Percentiles rank a stretch among this genome's conserved stretches.
These are phyloP conservation scores for Torulaspora globosa DNA, from an alignment of 1,139 yeast species.

Conservation along the genomic window DNA sequence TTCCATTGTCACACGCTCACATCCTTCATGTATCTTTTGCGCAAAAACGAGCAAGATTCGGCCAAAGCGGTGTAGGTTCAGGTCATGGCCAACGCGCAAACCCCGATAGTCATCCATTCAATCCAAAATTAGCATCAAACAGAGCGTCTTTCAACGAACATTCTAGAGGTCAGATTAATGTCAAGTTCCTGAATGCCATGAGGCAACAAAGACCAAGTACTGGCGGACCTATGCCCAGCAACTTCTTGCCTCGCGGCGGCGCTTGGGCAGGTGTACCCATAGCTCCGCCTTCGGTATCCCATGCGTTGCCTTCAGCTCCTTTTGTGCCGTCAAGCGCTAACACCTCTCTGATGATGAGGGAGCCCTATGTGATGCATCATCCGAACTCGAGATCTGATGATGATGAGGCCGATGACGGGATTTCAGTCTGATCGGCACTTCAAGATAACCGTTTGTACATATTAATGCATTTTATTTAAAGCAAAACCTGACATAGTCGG, in stretches of 20 bases:
- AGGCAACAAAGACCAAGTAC: slow-evolving; percentile 10
- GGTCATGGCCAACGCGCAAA: neutral
- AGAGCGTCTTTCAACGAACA: slow-evolving; percentile 9
- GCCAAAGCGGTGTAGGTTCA: slow-evolving; percentile 4
- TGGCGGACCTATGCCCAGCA: slow-evolving; percentile 2
- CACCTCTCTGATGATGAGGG: slow-evolving; percentile 3
- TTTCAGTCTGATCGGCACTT: too few species aligned
- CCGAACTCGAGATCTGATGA: neutral
- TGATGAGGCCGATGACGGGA: neutral
- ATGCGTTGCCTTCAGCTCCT: slow-evolving; percentile 6
- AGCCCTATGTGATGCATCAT: slow-evolving; percentile 5
- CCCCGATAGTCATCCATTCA: neutral
- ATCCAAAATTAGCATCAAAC: slow-evolving; percentile 4
- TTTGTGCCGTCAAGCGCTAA: slow-evolving; percentile 5
- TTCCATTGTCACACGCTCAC: slow-evolving; percentile 23
- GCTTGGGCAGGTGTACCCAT: slow-evolving; percentile 7
- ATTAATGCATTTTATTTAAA: neutral
- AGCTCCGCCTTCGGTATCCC: slow-evolving; percentile 6
- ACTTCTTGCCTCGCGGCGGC: slow-evolving; percentile 2
- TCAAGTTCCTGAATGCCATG: slow-evolving; percentile 24
- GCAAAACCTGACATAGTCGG: neutral
- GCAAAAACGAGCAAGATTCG: slow-evolving; percentile 27
- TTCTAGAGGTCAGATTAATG: slow-evolving; percentile 14
- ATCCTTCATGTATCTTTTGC: slow-evolving; percentile 35
- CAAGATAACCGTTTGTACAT: neutral